Evolutionary conservation across 1,284 basidiomycete species (phyloP).

Genomic region (Pholiota adiposa): DNA sequence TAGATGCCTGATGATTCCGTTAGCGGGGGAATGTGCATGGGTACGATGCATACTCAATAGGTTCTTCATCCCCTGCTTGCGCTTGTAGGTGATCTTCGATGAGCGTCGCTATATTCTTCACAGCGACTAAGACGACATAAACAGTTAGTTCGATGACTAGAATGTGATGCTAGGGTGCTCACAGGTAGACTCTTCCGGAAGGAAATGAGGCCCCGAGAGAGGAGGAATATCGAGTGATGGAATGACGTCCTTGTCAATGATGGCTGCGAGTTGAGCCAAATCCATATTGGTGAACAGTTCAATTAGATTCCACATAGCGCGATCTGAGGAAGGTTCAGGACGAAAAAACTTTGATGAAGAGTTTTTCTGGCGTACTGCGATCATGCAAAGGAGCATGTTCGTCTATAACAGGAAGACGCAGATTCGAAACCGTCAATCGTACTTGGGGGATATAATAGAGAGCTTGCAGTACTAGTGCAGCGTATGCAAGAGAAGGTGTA

Average conservation of each 20-base stretch:
- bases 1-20: slow-evolving; percentile 25
- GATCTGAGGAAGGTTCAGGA: slow-evolving; percentile 34
- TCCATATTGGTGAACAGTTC: slow-evolving; percentile 73
- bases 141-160: not conserved
- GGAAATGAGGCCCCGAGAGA: slow-evolving; percentile 27
- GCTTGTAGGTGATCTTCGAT: slow-evolving; percentile 38
- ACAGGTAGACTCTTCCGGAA: slow-evolving; percentile 39
- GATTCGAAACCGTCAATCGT: slow-evolving; percentile 50
- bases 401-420: slow-evolving; percentile 44
- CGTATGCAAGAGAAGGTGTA: slow-evolving; percentile 53
- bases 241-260: slow-evolving; percentile 42
- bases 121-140: slow-evolving; percentile 30
- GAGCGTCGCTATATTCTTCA: slow-evolving; percentile 29
- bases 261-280: slow-evolving; percentile 41
- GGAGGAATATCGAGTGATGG: slow-evolving; percentile 33
- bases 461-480: slow-evolving; percentile 63
- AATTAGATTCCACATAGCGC: slow-evolving; percentile 54
- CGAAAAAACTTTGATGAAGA: too few relatives aligned
- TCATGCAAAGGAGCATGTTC: slow-evolving; percentile 29
- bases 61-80: slow-evolving; percentile 33
- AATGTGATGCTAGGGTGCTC: slow-evolving; percentile 4
- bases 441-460: slow-evolving; percentile 73
- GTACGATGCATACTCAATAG: slow-evolving; percentile 25
- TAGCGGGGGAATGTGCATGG: not conserved
- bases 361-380: slow-evolving; percentile 38